Evolutionary conservation across 129 eudicot species (phyloP).

Genomic region (Flaveria bidentis): DNA sequence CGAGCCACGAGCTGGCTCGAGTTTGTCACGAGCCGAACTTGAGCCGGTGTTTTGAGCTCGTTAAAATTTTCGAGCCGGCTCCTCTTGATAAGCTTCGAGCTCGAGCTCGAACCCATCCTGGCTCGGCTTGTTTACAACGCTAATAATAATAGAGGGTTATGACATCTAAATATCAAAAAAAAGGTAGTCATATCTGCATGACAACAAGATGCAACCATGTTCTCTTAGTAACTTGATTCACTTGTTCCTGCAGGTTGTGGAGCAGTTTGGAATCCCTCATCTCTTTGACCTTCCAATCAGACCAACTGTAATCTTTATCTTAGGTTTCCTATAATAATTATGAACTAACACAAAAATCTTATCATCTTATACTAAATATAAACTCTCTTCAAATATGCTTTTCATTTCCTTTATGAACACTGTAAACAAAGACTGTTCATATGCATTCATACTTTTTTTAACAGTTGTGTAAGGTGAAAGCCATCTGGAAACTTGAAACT

Average conservation of each 20-base stretch:
- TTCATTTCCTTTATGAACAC: background rate
- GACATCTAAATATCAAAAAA: too few relatives aligned
- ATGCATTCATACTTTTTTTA: background rate
- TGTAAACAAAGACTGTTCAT: background rate
- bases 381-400: background rate
- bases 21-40: too few relatives aligned
- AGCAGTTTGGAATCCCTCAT: slow-evolving; percentile 97
- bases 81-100: too few relatives aligned
- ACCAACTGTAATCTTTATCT: slow-evolving; percentile 69
- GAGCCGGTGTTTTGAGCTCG: too few relatives aligned
- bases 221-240: slow-evolving; percentile 12
- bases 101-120: too few relatives aligned
- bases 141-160: background rate
- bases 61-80: too few relatives aligned
- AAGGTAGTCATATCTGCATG: too few relatives aligned
- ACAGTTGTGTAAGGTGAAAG: background rate
- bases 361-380: background rate
- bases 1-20: too few relatives aligned
- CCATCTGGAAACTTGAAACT: background rate
- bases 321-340: background rate
- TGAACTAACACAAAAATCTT: background rate
- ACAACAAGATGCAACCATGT: background rate
- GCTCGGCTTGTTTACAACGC: too few relatives aligned
- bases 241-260: slow-evolving; percentile 73
- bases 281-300: slow-evolving; percentile 94